These are phyloP conservation scores for Akanthomyces muscarius DNA, from an alignment of 2,329 filamentous ascomycete genomes.

Conservation along the genomic window DNA sequence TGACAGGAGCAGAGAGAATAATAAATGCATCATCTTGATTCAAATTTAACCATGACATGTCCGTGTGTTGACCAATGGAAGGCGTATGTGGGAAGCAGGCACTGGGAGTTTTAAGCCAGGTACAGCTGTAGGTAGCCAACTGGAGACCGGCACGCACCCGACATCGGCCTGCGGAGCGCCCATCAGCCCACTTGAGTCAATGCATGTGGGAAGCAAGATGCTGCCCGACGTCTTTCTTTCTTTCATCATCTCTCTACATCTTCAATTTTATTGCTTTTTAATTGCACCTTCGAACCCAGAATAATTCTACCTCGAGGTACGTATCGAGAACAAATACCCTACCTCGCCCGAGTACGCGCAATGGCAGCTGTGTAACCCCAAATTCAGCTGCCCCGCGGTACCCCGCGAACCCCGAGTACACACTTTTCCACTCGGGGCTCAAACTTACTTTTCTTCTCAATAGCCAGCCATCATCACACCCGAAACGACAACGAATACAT, in stretches of 20 bases:
- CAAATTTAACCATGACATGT: neutral
- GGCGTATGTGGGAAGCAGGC: neutral
- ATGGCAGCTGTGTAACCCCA: neutral
- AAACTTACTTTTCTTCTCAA: neutral
- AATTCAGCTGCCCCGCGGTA: neutral
- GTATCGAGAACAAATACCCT: neutral
- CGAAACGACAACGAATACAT: neutral
- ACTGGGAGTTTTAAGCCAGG: neutral
- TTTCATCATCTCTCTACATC: neutral
- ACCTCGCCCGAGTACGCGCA: neutral
- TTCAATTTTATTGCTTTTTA: neutral
- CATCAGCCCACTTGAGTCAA: constrained; percentile 1
- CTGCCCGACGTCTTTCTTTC: neutral
- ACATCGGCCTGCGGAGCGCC: constrained; percentile 6
- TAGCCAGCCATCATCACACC: neutral
- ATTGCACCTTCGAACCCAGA: neutral
- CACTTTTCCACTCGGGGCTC: neutral
- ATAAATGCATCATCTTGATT: neutral
- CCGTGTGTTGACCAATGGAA: neutral
- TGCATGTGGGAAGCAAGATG: neutral
- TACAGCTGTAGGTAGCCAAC: neutral
- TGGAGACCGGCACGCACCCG: neutral
- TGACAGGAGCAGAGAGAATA: neutral
- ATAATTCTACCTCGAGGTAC: neutral
- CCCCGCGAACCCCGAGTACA: neutral